A percentile compares a stretch with the other conserved stretches of the same genome.
These are phyloP conservation scores for Cucurbitaria berberidis DNA, from an alignment of 2,329 filamentous ascomycete species.

Conservation along the genomic window DNA sequence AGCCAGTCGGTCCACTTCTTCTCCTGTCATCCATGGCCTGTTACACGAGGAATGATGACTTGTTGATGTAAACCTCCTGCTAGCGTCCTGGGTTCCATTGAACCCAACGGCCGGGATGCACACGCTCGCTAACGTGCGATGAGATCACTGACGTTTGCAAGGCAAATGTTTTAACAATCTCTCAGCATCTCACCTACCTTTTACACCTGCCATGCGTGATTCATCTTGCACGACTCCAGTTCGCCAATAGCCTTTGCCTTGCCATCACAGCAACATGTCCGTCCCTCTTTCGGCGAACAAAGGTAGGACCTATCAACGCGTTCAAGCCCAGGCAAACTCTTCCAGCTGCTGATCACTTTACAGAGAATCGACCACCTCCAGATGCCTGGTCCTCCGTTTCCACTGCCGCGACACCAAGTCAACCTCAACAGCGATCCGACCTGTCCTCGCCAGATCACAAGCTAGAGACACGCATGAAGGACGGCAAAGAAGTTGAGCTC, in stretches of 20 bases:
- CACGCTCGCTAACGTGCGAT: slow-evolving; percentile 2
- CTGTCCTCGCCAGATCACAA: slow-evolving; percentile 5
- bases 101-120: neutral
- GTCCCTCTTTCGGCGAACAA: slow-evolving; percentile 11
- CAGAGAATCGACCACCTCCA: neutral
- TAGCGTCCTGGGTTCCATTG: slow-evolving; percentile 9
- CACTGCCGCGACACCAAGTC: slow-evolving; percentile 2
- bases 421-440: neutral
- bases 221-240: neutral
- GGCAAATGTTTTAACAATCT: neutral
- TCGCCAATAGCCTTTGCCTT: neutral
- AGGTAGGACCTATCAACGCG: slow-evolving; percentile 1
- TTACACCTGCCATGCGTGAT: neutral
- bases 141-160: slow-evolving; percentile 7
- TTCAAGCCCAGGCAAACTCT: neutral
- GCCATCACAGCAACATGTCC: slow-evolving; percentile 12
- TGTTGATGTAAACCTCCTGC: slow-evolving; percentile 3
- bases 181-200: neutral
- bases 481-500: slow-evolving; percentile 32
- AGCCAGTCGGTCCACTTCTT: neutral
- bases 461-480: slow-evolving; percentile 13
- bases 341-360: neutral
- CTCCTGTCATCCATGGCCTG: neutral
- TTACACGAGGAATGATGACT: neutral
- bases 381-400: neutral